Evolutionary conservation across 2,329 filamentous ascomycete species (phyloP), one percentile per base, ranked within the genome.

Genomic region (Cercospora sojina): DNA sequence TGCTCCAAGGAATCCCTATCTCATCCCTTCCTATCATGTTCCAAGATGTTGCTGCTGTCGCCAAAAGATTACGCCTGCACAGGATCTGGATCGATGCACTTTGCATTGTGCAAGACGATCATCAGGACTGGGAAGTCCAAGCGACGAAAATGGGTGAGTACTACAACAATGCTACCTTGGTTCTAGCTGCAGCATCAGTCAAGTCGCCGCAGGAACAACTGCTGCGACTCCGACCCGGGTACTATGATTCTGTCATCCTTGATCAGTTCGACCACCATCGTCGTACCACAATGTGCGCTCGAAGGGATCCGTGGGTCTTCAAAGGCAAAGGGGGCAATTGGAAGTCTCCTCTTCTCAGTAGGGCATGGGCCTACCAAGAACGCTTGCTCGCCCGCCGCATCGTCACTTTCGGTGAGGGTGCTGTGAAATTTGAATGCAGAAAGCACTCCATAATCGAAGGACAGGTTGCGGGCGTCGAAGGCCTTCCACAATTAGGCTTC

Each of bases 71-170:
- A n/a, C 5, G 47, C 5, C 23, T 53, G 47, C 12, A 53, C 23
- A 27, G 6, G 9, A 53, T 65, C 16, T 62, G 58, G 58, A 62
- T 65, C n/a, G 64, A 65, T 43, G 59, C 59, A 4, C 38, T 65
- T 5, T 66, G 64, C 59, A 66, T 66, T 32, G 41, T 62, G 27
- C 64, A 66, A 57, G 64, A 66, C 59, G 23, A 23, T 16, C 41
- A 27, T 10, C 32, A 29, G 16, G 64, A 66, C 41, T 62, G 59
- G 64, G n/a, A 53, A 41, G 5, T 38, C 10, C 43, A 65, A 25
- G 29, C 47, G 5, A 47, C 59, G 12, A 41, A 32, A 9, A 62
- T 65, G 57, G 62, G 51, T 13, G 31, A 64, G n/a, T 31, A 55
- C 23, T 62, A 62, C 49, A 56, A 18, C 23, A 56, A 55, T 18